phyloP scores from a whole-genome alignment of 805 yeast genomes.

The Yamadazyma paraphyllophila region DNA sequence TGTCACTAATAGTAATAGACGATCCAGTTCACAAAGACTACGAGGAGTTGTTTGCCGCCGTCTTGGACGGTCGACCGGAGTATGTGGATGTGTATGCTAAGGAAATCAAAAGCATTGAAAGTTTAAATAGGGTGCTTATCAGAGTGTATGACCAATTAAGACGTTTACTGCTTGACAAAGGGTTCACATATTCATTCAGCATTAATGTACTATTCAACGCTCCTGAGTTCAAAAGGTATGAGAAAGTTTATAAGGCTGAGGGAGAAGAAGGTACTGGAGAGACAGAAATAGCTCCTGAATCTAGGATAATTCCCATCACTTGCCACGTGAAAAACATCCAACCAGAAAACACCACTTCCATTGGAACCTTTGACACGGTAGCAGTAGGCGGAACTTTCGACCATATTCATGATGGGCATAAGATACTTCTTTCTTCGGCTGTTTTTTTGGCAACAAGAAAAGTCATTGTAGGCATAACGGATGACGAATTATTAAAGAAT shows the following conservation, averaged over 20 bases:
- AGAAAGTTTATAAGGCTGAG: not conserved
- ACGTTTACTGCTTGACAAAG: slow-evolving; percentile 15
- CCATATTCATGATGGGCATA: slow-evolving; percentile 94
- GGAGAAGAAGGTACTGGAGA: too few species aligned
- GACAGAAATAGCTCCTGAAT: too few species aligned
- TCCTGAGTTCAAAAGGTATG: not conserved
- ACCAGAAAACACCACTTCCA: too few species aligned
- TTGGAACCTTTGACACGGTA: slow-evolving; percentile 15
- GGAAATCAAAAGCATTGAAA: slow-evolving; percentile 19
- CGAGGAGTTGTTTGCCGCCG: slow-evolving; percentile 5
- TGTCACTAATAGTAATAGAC: slow-evolving; percentile 10
- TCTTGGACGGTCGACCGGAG: not conserved
- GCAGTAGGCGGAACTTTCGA: slow-evolving; percentile 98
- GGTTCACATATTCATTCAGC: slow-evolving; percentile 24
- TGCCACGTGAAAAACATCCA: too few species aligned
- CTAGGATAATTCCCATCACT: too few species aligned
- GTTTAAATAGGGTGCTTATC: slow-evolving; percentile 28
- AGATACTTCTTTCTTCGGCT: slow-evolving; percentile 72
- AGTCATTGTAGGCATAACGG: slow-evolving; percentile 83
- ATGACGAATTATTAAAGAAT: slow-evolving; percentile 64
- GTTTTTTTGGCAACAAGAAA: slow-evolving; percentile 53
- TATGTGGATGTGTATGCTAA: slow-evolving; percentile 27
- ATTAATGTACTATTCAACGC: slow-evolving; percentile 30
- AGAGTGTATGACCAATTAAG: slow-evolving; percentile 29
- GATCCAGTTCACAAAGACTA: slow-evolving; percentile 11